A percentile compares a stretch with the other conserved stretches of the same genome.
Evolutionary conservation across 1,284 basidiomycete genomes (phyloP).

Genomic region (Moniliophthora roreri): DNA sequence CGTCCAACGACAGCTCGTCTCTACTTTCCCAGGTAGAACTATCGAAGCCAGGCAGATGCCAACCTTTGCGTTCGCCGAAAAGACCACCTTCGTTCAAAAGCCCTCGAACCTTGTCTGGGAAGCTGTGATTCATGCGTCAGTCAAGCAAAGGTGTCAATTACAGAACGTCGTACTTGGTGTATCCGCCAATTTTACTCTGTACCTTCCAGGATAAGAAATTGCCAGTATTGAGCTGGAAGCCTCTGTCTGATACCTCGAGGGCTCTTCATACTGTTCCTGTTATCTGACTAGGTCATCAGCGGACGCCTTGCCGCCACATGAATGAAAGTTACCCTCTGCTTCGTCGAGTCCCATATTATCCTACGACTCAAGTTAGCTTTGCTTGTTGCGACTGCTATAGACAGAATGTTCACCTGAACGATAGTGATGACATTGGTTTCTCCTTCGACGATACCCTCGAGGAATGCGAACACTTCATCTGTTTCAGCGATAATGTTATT

Average conservation of each 20-base stretch:
- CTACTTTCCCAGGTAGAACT: constrained; percentile 45
- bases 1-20: constrained; percentile 45
- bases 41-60: constrained; percentile 63
- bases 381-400: too few species aligned
- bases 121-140: constrained; percentile 27
- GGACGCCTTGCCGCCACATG: neutral
- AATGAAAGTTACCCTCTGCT: constrained; percentile 29
- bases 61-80: constrained; percentile 58
- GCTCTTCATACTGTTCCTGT: constrained; percentile 31
- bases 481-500: constrained; percentile 63
- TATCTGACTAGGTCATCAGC: neutral
- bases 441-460: constrained; percentile 47
- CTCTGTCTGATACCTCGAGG: constrained; percentile 74
- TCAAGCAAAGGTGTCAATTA: neutral
- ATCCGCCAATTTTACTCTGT: constrained; percentile 76
- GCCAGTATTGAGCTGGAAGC: constrained; percentile 61
- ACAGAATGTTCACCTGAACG: constrained; percentile 51
- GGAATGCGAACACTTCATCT: constrained; percentile 64
- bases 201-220: constrained; percentile 74
- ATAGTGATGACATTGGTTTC: constrained; percentile 75
- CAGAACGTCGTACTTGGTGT: constrained; percentile 38
- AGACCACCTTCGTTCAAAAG: constrained; percentile 64
- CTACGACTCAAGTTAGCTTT: constrained; percentile 39
- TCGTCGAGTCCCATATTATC: constrained; percentile 12
- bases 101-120: constrained; percentile 48